These are phyloP conservation scores for Thymus quinquecostatus DNA, from an alignment of 257 asterid species.

Conservation along the genomic window DNA sequence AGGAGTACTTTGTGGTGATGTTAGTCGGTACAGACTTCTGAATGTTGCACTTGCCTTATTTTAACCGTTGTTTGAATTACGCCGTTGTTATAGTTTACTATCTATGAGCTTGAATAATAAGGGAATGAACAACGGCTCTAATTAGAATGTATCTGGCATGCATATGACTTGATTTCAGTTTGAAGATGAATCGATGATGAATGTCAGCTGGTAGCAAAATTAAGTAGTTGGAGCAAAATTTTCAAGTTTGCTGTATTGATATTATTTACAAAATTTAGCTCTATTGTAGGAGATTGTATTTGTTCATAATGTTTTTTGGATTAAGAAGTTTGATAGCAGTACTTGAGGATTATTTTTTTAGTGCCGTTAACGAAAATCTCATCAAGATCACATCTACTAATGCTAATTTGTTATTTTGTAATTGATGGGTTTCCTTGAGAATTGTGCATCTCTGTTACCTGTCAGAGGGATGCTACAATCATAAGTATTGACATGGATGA, in stretches of 20 bases:
- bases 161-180: constrained; percentile 4
- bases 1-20: constrained; percentile 5
- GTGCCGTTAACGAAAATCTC: too few species aligned
- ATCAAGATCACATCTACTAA: too few species aligned
- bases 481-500: not conserved
- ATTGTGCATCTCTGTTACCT: not conserved
- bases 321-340: too few species aligned
- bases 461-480: not conserved
- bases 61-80: not conserved
- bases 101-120: not conserved
- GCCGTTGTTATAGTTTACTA: not conserved
- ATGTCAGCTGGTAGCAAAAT: not conserved
- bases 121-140: not conserved
- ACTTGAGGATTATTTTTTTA: too few species aligned
- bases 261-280: not conserved
- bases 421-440: too few species aligned
- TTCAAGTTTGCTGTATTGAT: not conserved
- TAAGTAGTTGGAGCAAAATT: constrained; percentile 16
- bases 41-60: not conserved
- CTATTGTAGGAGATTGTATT: not conserved
- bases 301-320: not conserved
- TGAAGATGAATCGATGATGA: not conserved
- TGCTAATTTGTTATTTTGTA: too few species aligned
- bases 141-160: not conserved
- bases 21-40: constrained; percentile 9